These are phyloP conservation scores for Heliosperma pusillum DNA, from an alignment of 148 eudicot species.

Conservation along the genomic window DNA sequence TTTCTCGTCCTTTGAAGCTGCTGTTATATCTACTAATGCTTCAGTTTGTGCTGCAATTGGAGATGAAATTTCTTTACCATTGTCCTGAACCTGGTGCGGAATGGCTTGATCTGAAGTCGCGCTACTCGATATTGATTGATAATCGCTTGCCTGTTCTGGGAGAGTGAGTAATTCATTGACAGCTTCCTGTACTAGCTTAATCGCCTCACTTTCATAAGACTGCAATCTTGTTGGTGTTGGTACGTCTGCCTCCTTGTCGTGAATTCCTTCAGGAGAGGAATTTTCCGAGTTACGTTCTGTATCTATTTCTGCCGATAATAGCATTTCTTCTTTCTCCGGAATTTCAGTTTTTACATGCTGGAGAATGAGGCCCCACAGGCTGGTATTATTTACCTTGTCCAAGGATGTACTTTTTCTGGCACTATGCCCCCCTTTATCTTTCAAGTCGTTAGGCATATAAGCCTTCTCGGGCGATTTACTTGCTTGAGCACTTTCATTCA, in stretches of 20 bases:
- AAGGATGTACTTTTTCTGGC: conserved; percentile 8
- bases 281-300: conserved; percentile 16
- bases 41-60: conserved; percentile 14
- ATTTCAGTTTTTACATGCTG: conserved; percentile 62
- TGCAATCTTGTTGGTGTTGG: conserved; percentile 27
- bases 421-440: conserved; percentile 17
- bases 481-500: conserved; percentile 35
- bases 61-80: conserved; percentile 16
- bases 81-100: conserved; percentile 16
- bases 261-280: conserved; percentile 12
- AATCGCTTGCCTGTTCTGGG: conserved; percentile 50
- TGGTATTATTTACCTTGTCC: conserved; percentile 40
- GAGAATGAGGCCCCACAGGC: conserved; percentile 71
- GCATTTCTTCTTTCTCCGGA: conserved; percentile 34
- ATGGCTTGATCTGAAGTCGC: conserved; percentile 32
- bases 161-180: conserved; percentile 63
- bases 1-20: conserved; percentile 18
- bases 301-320: conserved; percentile 15
- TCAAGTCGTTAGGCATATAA: conserved; percentile 11
- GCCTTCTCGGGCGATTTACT: background rate
- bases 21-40: conserved; percentile 10
- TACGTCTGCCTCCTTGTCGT: conserved; percentile 27
- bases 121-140: conserved; percentile 42
- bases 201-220: conserved; percentile 53
- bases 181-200: conserved; percentile 68